phyloP scores from a whole-genome alignment of 257 asterid species.

The Solanum neorickii region DNA sequence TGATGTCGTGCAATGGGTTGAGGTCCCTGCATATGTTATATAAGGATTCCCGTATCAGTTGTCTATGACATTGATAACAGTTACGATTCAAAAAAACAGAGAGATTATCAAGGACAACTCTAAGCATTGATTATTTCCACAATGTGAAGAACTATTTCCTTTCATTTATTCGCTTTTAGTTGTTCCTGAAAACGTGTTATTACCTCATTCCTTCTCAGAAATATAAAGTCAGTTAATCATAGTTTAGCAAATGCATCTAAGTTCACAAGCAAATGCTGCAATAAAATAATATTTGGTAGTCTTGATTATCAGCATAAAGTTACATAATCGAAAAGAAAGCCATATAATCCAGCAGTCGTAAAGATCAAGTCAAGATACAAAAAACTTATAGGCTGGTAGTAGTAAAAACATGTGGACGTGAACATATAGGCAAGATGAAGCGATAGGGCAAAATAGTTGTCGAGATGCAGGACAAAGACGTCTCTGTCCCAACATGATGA shows the following conservation, averaged over 20 bases:
- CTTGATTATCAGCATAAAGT: neutral
- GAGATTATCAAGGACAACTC: neutral
- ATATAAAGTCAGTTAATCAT: neutral
- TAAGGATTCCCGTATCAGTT: neutral
- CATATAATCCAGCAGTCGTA: neutral
- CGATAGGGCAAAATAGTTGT: neutral
- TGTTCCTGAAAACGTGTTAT: neutral
- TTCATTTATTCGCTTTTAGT: neutral
- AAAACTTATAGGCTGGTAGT: neutral
- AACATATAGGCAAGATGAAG: neutral
- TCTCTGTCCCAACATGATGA: neutral
- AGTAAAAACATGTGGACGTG: neutral
- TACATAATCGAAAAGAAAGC: neutral
- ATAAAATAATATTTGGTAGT: neutral
- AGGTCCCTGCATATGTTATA: conserved; percentile 56
- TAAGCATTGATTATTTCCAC: neutral
- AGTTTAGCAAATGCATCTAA: neutral
- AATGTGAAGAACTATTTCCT: too few species aligned
- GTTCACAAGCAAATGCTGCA: neutral
- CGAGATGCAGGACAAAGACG: neutral
- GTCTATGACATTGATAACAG: neutral
- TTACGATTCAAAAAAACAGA: neutral
- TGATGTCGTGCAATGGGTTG: conserved; percentile 71
- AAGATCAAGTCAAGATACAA: neutral
- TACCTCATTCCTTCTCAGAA: neutral